Conservation (phyloP, 768 basidiomycete species). For the Hypsizygus marmoreus region DNA sequence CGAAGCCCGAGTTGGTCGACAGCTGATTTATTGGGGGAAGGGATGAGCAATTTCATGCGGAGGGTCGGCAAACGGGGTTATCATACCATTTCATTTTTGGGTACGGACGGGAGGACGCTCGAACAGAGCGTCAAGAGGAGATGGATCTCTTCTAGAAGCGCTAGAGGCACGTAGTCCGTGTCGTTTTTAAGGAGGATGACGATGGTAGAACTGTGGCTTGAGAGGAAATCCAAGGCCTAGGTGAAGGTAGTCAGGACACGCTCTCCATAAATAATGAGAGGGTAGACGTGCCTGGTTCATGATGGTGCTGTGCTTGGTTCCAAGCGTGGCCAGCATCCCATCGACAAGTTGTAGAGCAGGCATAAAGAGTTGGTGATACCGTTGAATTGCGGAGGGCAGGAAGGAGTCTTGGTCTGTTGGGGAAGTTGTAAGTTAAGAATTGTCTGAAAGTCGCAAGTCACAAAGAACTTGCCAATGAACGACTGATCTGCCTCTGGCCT, state of each 20-base stretch:
- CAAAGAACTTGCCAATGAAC: conserved; percentile 69
- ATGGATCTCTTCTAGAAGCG: conserved; percentile 77
- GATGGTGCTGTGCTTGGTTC: conserved; percentile 64
- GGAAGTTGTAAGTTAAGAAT: conserved; percentile 5
- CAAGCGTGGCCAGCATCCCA: conserved; percentile 77
- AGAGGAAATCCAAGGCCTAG: conserved; percentile 80
- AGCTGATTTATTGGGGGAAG: conserved; percentile 39
- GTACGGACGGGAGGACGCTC: conserved; percentile 68
- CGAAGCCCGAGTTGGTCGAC: conserved; percentile 77
- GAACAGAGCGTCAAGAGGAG: conserved; percentile 75
- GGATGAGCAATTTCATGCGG: too few species aligned
- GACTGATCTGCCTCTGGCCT: conserved; percentile 82
- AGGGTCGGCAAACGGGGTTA: too few species aligned
- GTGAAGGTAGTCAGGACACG: neutral
- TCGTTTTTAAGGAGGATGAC: conserved; percentile 81
- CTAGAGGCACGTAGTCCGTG: conserved; percentile 57
- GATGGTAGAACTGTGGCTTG: conserved; percentile 81
- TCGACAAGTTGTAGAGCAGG: conserved; percentile 83
- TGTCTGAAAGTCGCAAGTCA: neutral
- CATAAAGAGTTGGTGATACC: conserved; percentile 90
- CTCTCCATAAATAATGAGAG: neutral
- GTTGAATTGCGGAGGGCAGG: conserved; percentile 81
- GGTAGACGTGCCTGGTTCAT: conserved; percentile 58
- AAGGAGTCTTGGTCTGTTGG: conserved; percentile 78
- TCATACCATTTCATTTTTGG: conserved; percentile 78